phyloP scores from a whole-genome alignment of 2,329 filamentous ascomycete genomes.

The Ceratocystis colombiana region DNA sequence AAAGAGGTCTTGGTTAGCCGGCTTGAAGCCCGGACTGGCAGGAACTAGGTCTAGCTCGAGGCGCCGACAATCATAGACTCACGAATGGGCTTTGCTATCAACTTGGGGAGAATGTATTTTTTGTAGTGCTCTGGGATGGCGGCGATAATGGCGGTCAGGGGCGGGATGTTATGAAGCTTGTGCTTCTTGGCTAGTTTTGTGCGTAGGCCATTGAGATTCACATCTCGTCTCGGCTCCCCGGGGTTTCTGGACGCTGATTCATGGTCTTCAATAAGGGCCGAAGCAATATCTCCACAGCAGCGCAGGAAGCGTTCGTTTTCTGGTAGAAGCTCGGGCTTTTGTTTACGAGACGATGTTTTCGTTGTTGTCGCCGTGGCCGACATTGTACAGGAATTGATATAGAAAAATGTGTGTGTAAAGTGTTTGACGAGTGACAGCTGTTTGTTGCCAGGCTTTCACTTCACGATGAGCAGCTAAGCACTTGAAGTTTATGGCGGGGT shows the following conservation, averaged over 20 bases:
- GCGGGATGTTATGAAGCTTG: slow-evolving; percentile 74
- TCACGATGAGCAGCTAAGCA: too few species aligned
- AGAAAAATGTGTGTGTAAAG: not conserved
- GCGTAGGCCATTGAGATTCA: slow-evolving; percentile 84
- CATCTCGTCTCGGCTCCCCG: slow-evolving; percentile 64
- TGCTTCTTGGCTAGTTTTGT: slow-evolving; percentile 89
- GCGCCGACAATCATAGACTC: slow-evolving; percentile 30
- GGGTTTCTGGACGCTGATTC: slow-evolving; percentile 62
- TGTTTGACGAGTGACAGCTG: not conserved
- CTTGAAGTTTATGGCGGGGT: slow-evolving; percentile 13
- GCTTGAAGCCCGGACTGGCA: not conserved
- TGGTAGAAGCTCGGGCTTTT: slow-evolving; percentile 62
- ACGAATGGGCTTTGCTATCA: slow-evolving; percentile 95
- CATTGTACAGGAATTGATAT: slow-evolving; percentile 29
- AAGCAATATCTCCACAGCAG: slow-evolving; percentile 92
- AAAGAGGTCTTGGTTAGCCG: not conserved
- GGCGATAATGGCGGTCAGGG: slow-evolving; percentile 91
- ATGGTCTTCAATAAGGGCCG: slow-evolving; percentile 86
- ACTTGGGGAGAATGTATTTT: slow-evolving; percentile 93
- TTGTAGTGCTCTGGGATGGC: slow-evolving; percentile 99
- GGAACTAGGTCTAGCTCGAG: too few species aligned
- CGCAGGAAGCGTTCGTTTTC: slow-evolving; percentile 92
- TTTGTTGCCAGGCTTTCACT: too few species aligned
- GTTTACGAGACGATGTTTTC: slow-evolving; percentile 59
- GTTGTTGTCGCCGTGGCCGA: slow-evolving; percentile 46